Evolutionary conservation across 1,284 basidiomycete species (phyloP), one percentile per base, ranked within the genome.

Genomic region (Boletus austroedulis): DNA sequence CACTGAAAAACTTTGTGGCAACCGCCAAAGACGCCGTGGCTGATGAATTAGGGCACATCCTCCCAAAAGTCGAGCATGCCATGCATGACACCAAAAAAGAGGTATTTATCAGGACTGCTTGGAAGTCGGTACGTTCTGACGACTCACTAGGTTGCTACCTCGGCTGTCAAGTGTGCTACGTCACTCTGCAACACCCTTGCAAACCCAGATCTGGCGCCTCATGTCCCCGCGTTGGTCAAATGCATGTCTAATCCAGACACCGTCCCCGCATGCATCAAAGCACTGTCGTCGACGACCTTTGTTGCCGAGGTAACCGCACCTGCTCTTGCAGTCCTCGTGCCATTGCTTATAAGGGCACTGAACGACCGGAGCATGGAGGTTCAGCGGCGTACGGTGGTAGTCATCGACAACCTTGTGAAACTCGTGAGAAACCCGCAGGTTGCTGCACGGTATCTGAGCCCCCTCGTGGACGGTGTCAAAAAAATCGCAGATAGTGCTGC

Each of bases 21-120:
- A 80, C 83, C 14, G 85, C 91, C 21, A 86, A 85, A 67, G 92
- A 95, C 62, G 85, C 86, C 67, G 89, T 98, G 55, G 95, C 94
- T 45, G 84, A 86, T 53, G 87, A 96, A 72, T 80, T 99, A 40
- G 95, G 87, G 21, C 78, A 81, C 38, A 85, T 93, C 49, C 85
- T 98, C 50, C 96, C 95, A 17, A 88, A 88, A 67, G 86, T 99
- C 31, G 95, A 97, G 71, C 79, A 78, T 50, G 87, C 94, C 15
- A 96, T 99, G 95, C 94, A 97, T 73, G 96, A 99, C 76, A 98
- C 96, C 65, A 99, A 98, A 76, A 77, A 86, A 65, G 96, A 99
- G 82, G 94, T 94, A 64, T 32, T 34, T 12, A 24, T 38, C 46
- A 23, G 56, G 61, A 79, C 69, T 23, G 23, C 21, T 50, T 21